Base-by-base conservation (phyloP, 2,329 filamentous ascomycete species). In the Amylocarpus encephaloides region DNA sequence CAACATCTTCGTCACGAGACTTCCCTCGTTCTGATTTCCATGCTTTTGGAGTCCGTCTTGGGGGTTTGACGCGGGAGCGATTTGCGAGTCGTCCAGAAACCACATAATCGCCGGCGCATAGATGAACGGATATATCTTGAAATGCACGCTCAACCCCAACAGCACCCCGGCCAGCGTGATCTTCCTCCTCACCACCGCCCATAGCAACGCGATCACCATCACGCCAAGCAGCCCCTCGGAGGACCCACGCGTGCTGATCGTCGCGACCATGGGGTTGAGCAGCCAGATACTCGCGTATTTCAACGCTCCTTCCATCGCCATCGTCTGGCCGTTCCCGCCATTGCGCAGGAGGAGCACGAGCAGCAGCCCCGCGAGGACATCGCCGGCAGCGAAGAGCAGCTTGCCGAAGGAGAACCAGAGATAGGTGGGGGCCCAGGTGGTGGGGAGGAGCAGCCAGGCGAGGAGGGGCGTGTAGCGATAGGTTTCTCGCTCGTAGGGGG, bases 101-200 rank as follows among this genome's bases (percentile, higher is more conserved):
- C 85, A 90, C 5, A 89, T 68, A 38, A 93, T 83, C 2, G 85
- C 83, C 0, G 84, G 80, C 1, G 88, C 92, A 68, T 98, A 98
- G 53, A 98, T 88, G 68, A 97, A 95, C 0, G 93, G 93, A 63
- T 98, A 98, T 54, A 98, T 97, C 75, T 98, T 98, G 71, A 98
- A 94, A 70, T 98, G 93, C 22, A 97, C 91, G 1, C 82, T 82
- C 26, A 95, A 70, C 0, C 93, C 93, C 2, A 98, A 73, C 29
- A 97, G 67, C 2, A 83, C 57, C 0, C 88, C 92, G 0, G 90
- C 86, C 7, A 94, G 65, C 1, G 69, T 63, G 15, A 86, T 71
- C n/a, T 73, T 73, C 45, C 75, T 75, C 46, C 78, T 73, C 56
- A 90, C 71, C 1, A 87, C 85, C 0, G 91, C 87, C 87, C 88